These are phyloP conservation scores for Cadophora luteo-olivacea DNA, from an alignment of 2,329 filamentous ascomycete genomes.

Conservation along the genomic window DNA sequence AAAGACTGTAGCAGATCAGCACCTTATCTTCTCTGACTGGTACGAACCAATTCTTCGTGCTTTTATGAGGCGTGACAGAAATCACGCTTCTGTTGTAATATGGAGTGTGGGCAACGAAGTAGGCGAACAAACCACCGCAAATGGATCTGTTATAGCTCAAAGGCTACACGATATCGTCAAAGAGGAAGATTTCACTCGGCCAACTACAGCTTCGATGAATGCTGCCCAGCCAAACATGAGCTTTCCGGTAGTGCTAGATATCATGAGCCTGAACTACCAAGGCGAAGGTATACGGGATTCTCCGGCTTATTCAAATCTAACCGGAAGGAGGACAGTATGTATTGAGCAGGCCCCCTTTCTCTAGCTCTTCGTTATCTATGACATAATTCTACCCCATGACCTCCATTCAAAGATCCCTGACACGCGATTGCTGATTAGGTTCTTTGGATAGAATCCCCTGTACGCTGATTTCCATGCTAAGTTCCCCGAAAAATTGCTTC, in stretches of 20 bases:
- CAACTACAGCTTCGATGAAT: slow-evolving; percentile 55
- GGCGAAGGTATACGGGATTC: slow-evolving; percentile 46
- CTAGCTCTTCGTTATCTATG: too few relatives aligned
- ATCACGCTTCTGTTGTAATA: slow-evolving; percentile 58
- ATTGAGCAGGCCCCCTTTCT: too few relatives aligned
- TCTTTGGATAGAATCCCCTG: slow-evolving; percentile 44
- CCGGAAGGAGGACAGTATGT: too few relatives aligned
- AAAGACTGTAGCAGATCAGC: slow-evolving; percentile 57
- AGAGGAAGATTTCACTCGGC: slow-evolving; percentile 56
- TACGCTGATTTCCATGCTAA: slow-evolving; percentile 53
- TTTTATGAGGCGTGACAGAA: slow-evolving; percentile 60
- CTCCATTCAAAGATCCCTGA: too few relatives aligned
- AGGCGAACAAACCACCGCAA: slow-evolving; percentile 51
- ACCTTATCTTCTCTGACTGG: slow-evolving; percentile 59
- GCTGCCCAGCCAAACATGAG: slow-evolving; percentile 49
- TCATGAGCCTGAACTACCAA: slow-evolving; percentile 62
- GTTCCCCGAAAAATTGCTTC: slow-evolving; percentile 56
- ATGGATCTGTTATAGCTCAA: slow-evolving; percentile 46
- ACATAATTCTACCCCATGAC: too few relatives aligned
- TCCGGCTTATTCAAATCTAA: too few relatives aligned
- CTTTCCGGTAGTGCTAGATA: slow-evolving; percentile 52
- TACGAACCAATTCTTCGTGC: slow-evolving; percentile 58
- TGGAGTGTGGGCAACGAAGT: slow-evolving; percentile 64
- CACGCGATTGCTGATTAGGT: too few relatives aligned
- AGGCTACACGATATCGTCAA: too few relatives aligned